These are phyloP conservation scores for Microbotryum scabiosae DNA, from an alignment of 1,284 basidiomycete genomes.

Conservation along the genomic window DNA sequence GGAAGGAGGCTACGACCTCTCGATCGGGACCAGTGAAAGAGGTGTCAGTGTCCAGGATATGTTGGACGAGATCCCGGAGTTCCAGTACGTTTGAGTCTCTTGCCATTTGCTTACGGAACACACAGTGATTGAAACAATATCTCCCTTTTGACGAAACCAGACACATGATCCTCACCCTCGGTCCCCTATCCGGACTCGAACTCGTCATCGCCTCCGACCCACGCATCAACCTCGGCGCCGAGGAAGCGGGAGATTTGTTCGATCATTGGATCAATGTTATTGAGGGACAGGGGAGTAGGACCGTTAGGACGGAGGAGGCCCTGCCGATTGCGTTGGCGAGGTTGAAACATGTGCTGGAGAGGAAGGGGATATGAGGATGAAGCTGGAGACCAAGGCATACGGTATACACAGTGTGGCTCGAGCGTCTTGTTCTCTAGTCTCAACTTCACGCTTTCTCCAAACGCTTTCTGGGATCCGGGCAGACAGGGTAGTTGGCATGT, in stretches of 20 bases:
- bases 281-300: constrained; percentile 36
- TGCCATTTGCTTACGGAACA: no score
- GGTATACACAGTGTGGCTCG: no score
- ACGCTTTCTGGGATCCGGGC: no score
- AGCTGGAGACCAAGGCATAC: no score
- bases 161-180: constrained; percentile 36
- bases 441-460: no score
- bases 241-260: constrained; percentile 35
- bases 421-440: no score
- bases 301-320: constrained; percentile 36
- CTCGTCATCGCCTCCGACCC: constrained; percentile 34
- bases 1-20: constrained; percentile 35
- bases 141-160: neutral
- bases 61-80: neutral
- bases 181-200: constrained; percentile 37
- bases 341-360: neutral
- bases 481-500: no score
- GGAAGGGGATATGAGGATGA: neutral
- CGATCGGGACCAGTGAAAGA: constrained; percentile 38
- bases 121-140: no score
- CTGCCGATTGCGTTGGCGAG: neutral
- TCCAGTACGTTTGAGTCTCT: constrained; percentile 1
- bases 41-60: constrained; percentile 25
- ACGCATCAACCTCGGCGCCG: constrained; percentile 31
- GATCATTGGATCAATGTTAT: constrained; percentile 39